Conservation (phyloP, 441 rosid species). For the Pelargonium australe region DNA sequence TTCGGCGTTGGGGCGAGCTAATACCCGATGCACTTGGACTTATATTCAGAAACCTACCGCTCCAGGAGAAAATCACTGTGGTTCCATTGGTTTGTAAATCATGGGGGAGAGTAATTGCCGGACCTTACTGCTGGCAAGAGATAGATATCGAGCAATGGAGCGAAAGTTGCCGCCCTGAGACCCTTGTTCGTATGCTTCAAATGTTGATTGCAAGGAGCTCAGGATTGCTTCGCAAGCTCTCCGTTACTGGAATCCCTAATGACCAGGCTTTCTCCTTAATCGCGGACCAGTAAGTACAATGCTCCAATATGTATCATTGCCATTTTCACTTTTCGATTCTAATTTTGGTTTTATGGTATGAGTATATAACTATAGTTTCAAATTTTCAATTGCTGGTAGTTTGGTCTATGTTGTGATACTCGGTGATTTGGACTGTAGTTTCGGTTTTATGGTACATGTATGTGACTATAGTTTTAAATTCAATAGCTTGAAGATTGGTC, state of each 20-base stretch:
- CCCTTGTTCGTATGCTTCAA: slow-evolving; percentile 20
- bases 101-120: slow-evolving; percentile 15
- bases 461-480: too few species aligned
- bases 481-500: too few species aligned
- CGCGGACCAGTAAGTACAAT: slow-evolving; percentile 22
- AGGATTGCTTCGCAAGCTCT: slow-evolving; percentile 23
- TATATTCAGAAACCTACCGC: slow-evolving; percentile 20
- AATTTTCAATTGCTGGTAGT: too few species aligned
- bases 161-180: slow-evolving; percentile 17
- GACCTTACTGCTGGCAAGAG: slow-evolving; percentile 26
- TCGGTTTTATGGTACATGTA: too few species aligned
- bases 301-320: not conserved
- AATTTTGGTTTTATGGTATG: not conserved
- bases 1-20: slow-evolving; percentile 20
- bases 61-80: slow-evolving; percentile 18
- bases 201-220: slow-evolving; percentile 22
- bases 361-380: too few species aligned
- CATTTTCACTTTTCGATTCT: not conserved
- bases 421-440: too few species aligned
- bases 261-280: slow-evolving; percentile 18
- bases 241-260: slow-evolving; percentile 19
- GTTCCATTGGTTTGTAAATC: slow-evolving; percentile 26
- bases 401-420: too few species aligned
- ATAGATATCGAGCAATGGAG: slow-evolving; percentile 26
- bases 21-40: slow-evolving; percentile 22